Conservation (phyloP, 495 filamentous ascomycete species). For the Cudoniella acicularis region DNA sequence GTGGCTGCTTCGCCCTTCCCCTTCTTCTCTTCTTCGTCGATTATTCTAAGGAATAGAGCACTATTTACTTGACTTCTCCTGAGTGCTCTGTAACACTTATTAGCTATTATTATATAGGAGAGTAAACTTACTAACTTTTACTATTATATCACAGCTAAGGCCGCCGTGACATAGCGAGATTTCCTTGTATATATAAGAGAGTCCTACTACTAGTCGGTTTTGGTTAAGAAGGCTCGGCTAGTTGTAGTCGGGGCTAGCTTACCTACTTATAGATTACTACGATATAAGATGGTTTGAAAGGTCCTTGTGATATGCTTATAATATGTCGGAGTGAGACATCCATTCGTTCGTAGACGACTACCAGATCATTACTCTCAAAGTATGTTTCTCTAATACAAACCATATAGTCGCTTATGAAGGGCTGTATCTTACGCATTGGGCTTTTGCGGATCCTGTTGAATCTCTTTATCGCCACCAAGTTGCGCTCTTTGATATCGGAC, state of each 20-base stretch:
- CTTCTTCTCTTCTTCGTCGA: too few relatives aligned
- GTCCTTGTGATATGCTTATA: background rate
- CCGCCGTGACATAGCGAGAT: slow-evolving; percentile 11
- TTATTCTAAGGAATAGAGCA: too few relatives aligned
- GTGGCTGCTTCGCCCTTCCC: too few relatives aligned
- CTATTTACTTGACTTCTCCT: too few relatives aligned
- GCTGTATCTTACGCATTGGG: too few relatives aligned
- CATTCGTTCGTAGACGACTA: slow-evolving; percentile 19
- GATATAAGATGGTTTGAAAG: slow-evolving; percentile 8
- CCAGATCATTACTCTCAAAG: slow-evolving; percentile 10
- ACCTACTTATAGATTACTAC: slow-evolving; percentile 15
- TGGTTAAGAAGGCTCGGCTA: background rate
- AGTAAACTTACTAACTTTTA: slow-evolving; percentile 16
- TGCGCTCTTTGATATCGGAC: too few relatives aligned
- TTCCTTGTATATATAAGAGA: slow-evolving; percentile 14
- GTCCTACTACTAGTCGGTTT: slow-evolving; percentile 5
- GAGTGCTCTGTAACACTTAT: too few relatives aligned
- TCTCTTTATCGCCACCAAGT: too few relatives aligned
- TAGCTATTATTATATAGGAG: background rate
- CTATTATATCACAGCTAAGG: slow-evolving; percentile 10
- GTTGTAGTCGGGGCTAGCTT: background rate
- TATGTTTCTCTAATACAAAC: slow-evolving; percentile 15
- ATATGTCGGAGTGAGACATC: slow-evolving; percentile 10
- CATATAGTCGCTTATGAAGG: slow-evolving; percentile 9
- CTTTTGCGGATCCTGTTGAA: too few relatives aligned